Evolutionary conservation across 2,329 filamentous ascomycete species (phyloP).

Genomic region (Colletotrichum incanum): DNA sequence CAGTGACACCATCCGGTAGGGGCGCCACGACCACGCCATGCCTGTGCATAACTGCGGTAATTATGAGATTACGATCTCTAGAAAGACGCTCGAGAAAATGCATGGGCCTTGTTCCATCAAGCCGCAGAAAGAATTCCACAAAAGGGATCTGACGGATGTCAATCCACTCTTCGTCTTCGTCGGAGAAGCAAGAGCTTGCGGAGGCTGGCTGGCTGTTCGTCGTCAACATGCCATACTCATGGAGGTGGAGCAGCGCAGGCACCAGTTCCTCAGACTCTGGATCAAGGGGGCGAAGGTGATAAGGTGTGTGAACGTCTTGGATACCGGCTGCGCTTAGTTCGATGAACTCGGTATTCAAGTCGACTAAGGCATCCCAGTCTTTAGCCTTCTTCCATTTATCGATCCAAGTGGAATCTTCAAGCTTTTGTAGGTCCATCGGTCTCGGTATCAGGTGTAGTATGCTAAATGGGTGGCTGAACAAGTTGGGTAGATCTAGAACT

Average conservation of each 20-base stretch:
- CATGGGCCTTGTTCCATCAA: neutral
- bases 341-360: neutral
- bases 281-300: neutral
- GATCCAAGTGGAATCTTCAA: neutral
- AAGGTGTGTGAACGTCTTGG: neutral
- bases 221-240: neutral
- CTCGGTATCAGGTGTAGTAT: neutral
- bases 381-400: neutral
- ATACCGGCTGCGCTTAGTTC: neutral
- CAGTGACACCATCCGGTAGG: neutral
- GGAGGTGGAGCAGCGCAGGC: neutral
- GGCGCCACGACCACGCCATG: neutral
- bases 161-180: neutral
- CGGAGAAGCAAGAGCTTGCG: neutral
- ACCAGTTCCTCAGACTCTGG: neutral
- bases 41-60: neutral
- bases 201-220: neutral
- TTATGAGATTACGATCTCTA: neutral
- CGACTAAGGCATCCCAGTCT: neutral
- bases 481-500: neutral
- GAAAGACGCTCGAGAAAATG: neutral
- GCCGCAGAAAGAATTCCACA: neutral
- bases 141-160: neutral
- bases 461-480: neutral
- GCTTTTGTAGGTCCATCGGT: neutral